Percentiles rank a stretch among this genome's conserved stretches.
Conservation (phyloP, 371 early-diverging fungal genomes). For the Apophysomyces sp. region DNA sequence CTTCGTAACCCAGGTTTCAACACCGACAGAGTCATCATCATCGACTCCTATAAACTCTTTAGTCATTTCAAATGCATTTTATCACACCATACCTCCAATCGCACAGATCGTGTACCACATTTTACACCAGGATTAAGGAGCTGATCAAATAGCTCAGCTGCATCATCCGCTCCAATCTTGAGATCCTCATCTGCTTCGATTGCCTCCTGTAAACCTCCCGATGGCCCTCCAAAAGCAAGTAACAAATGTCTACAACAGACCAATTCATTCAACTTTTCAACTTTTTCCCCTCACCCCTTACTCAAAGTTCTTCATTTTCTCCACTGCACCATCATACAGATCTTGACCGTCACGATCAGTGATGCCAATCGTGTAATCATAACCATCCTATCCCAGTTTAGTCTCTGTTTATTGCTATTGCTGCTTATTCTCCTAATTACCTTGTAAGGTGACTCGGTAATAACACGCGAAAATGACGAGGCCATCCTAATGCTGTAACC, state of each 20-base stretch:
- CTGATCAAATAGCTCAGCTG: constrained; percentile 62
- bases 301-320: constrained; percentile 5
- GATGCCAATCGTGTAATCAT: constrained; percentile 71
- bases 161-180: constrained; percentile 59
- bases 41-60: constrained; percentile 27
- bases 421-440: constrained; percentile 21
- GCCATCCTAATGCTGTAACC: constrained; percentile 73
- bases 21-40: constrained; percentile 33
- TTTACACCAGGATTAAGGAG: constrained; percentile 62
- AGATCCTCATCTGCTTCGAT: constrained; percentile 72
- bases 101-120: constrained; percentile 66
- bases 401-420: neutral
- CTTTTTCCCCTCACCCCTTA: neutral
- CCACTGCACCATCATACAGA: constrained; percentile 34
- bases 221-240: constrained; percentile 69
- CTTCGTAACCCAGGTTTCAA: constrained; percentile 22
- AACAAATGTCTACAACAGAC: constrained; percentile 52
- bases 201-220: constrained; percentile 67
- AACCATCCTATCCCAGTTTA: constrained; percentile 48
- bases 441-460: constrained; percentile 61
- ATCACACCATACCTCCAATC: constrained; percentile 55
- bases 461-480: constrained; percentile 58
- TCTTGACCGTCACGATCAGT: constrained; percentile 59
- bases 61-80: neutral
- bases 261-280: neutral